Conservation (phyloP, 139 green algal genomes). For the Chlorokybus atmophyticus region DNA sequence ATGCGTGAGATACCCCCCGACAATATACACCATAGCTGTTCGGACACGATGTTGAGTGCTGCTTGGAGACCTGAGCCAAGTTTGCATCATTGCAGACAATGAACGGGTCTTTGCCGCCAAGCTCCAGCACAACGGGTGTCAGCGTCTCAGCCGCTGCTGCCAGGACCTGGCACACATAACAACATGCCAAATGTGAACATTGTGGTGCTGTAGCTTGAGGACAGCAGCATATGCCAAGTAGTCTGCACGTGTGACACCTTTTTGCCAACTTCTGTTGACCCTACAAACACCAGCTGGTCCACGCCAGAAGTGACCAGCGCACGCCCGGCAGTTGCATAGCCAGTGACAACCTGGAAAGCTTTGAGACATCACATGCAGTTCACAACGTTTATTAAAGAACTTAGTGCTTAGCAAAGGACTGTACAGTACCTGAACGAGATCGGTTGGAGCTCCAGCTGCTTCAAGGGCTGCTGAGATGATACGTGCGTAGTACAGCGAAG, state of each 20-base stretch:
- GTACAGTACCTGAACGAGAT: slow-evolving; percentile 93
- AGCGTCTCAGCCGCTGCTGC: slow-evolving; percentile 21
- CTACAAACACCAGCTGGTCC: slow-evolving; percentile 87
- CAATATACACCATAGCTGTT: too few species aligned
- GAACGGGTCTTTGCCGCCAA: slow-evolving; percentile 93
- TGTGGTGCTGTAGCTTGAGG: background rate
- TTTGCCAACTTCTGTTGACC: slow-evolving; percentile 48
- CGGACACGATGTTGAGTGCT: background rate
- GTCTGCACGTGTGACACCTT: slow-evolving; percentile 10
- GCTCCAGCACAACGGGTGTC: slow-evolving; percentile 88
- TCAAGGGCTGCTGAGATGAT: slow-evolving; percentile 69
- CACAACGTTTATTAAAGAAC: too few species aligned
- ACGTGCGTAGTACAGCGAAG: slow-evolving; percentile 53
- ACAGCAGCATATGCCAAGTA: background rate
- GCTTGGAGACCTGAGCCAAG: slow-evolving; percentile 38
- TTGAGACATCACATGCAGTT: too few species aligned
- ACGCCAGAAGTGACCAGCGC: slow-evolving; percentile 71
- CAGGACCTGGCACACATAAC: slow-evolving; percentile 16
- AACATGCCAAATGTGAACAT: background rate
- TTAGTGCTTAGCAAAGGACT: too few species aligned
- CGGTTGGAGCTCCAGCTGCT: slow-evolving; percentile 57
- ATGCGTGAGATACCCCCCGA: too few species aligned
- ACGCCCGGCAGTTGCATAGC: slow-evolving; percentile 73
- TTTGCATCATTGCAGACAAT: slow-evolving; percentile 83
- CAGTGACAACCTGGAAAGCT: background rate